These are phyloP conservation scores for Aleurites moluccanus DNA, from an alignment of 441 rosid species.

Conservation along the genomic window DNA sequence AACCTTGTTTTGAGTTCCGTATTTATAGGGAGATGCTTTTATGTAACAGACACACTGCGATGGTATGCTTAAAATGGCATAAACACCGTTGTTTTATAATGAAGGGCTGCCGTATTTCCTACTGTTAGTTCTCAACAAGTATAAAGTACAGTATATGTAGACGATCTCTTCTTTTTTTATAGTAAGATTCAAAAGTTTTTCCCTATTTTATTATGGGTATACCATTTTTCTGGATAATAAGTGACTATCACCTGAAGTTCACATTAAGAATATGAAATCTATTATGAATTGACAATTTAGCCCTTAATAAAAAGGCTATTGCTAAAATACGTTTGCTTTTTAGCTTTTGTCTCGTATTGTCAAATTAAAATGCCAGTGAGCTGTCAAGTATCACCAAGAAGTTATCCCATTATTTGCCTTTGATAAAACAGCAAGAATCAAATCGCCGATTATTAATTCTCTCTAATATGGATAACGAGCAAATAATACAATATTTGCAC, in stretches of 20 bases:
- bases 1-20: slow-evolving; percentile 7
- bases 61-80: background rate
- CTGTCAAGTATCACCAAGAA: background rate
- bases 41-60: too few relatives aligned
- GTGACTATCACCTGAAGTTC: background rate
- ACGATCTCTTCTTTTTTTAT: slow-evolving; percentile 5
- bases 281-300: background rate
- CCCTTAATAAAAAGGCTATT: background rate
- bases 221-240: background rate
- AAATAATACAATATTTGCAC: background rate
- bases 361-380: slow-evolving; percentile 7
- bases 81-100: background rate
- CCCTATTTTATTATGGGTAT: background rate
- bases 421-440: background rate
- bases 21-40: too few relatives aligned
- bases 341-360: background rate
- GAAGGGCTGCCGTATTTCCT: background rate
- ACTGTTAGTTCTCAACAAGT: background rate
- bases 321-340: background rate
- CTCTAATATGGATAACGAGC: slow-evolving; percentile 16
- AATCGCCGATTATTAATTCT: background rate
- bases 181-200: slow-evolving; percentile 1
- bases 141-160: slow-evolving; percentile 1
- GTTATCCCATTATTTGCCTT: background rate
- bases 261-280: background rate